Conservation (phyloP, 257 asterid species). For the Orobanche coerulescens region DNA sequence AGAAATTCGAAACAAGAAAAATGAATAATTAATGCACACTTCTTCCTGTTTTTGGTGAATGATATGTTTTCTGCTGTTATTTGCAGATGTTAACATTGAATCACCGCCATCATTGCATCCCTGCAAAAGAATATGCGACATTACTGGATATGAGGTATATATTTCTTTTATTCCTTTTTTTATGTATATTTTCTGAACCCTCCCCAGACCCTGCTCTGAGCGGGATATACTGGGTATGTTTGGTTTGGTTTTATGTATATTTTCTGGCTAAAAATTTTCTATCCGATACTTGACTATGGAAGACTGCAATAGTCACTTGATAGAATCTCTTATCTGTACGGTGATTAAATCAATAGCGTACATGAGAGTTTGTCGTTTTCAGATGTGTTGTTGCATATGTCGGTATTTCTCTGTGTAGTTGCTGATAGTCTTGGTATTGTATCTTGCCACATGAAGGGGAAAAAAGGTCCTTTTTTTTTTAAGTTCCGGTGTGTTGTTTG, state of each 20-base stretch:
- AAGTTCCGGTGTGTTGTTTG: no score
- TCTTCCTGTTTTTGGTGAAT: no score
- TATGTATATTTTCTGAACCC: no score
- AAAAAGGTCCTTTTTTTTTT: no score
- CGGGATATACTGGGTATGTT: no score
- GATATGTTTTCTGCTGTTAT: background rate
- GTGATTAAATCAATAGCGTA: no score
- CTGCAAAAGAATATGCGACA: constrained; percentile 71
- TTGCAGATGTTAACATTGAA: constrained; percentile 70
- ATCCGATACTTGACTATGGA: background rate
- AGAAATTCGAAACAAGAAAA: background rate
- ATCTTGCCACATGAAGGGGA: background rate
- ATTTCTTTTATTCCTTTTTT: background rate
- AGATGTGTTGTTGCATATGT: background rate
- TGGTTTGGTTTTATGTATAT: no score
- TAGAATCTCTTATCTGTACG: background rate
- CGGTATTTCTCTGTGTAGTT: no score
- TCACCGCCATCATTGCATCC: constrained; percentile 84
- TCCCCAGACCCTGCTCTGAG: no score
- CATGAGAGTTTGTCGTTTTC: background rate
- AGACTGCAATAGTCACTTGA: background rate
- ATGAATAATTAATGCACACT: background rate
- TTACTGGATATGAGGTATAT: constrained; percentile 86
- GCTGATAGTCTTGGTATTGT: background rate
- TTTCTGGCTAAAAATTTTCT: background rate